These are phyloP conservation scores for Cotoneaster glaucophyllus DNA, from an alignment of 306 rosid species.

Conservation along the genomic window DNA sequence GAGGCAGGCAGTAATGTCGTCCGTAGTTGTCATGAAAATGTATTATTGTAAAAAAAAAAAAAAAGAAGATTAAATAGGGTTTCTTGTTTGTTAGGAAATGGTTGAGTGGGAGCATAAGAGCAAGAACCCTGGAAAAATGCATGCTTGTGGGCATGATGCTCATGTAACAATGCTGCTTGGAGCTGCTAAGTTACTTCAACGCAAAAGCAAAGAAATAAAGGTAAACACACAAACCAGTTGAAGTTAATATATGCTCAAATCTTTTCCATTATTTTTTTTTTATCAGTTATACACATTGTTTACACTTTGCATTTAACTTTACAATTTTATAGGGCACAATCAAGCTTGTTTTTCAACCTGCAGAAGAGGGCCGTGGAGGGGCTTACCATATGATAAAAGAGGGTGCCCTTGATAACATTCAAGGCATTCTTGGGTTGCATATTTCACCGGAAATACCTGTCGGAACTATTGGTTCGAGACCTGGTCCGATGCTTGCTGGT, in stretches of 20 bases:
- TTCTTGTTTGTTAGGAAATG: slow-evolving; percentile 37
- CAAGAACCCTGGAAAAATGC: slow-evolving; percentile 51
- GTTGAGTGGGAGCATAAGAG: slow-evolving; percentile 65
- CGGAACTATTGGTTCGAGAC: slow-evolving; percentile 41
- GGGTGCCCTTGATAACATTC: slow-evolving; percentile 38
- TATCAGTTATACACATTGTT: background rate
- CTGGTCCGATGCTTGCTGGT: slow-evolving; percentile 43
- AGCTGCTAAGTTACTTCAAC: slow-evolving; percentile 55
- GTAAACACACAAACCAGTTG: slow-evolving; percentile 1
- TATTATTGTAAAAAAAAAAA: too few species aligned
- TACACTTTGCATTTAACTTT: background rate
- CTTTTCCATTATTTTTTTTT: too few species aligned
- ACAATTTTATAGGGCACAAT: slow-evolving; percentile 43
- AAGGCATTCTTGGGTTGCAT: slow-evolving; percentile 49
- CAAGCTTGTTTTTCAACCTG: slow-evolving; percentile 62
- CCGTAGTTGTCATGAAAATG: too few species aligned
- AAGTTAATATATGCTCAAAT: background rate
- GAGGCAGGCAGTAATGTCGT: too few species aligned
- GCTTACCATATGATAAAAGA: slow-evolving; percentile 48
- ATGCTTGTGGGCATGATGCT: slow-evolving; percentile 61
- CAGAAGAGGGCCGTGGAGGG: slow-evolving; percentile 49
- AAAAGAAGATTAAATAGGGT: background rate
- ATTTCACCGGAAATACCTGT: slow-evolving; percentile 21
- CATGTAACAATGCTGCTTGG: slow-evolving; percentile 62
- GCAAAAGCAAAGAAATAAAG: slow-evolving; percentile 30